phyloP scores from a whole-genome alignment of 352 stramenopile species.

The Globisporangium iwayamae region DNA sequence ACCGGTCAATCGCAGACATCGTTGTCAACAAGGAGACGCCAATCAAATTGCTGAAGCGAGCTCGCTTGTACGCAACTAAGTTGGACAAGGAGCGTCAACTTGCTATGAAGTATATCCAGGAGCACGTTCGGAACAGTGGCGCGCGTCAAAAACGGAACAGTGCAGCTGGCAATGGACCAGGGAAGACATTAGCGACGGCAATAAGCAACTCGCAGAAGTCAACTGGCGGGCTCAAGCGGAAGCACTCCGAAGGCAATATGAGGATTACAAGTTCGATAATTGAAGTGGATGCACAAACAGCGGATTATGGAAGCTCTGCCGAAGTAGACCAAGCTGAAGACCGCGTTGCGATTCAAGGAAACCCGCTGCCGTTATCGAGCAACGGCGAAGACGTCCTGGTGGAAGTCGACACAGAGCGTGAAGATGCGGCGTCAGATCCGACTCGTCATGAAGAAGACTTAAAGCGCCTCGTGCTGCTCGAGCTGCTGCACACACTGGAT shows the following conservation, averaged over 20 bases:
- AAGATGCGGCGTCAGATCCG: slow-evolving; percentile 22
- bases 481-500: slow-evolving; percentile 79
- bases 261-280: slow-evolving; percentile 15
- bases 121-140: slow-evolving; percentile 39
- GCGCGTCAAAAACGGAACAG: slow-evolving; percentile 33
- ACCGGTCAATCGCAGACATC: slow-evolving; percentile 74
- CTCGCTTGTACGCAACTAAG: slow-evolving; percentile 73
- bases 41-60: slow-evolving; percentile 68
- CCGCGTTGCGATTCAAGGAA: neutral
- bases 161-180: slow-evolving; percentile 11
- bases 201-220: slow-evolving; percentile 1
- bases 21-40: slow-evolving; percentile 82
- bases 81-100: slow-evolving; percentile 60
- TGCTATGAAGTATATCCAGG: slow-evolving; percentile 80
- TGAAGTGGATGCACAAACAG: slow-evolving; percentile 22
- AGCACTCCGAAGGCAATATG: slow-evolving; percentile 33
- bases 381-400: neutral
- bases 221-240: slow-evolving; percentile 32
- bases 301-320: neutral
- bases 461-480: slow-evolving; percentile 75
- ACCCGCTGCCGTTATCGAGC: neutral
- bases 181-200: slow-evolving; percentile 3
- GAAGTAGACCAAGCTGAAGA: slow-evolving; percentile 13
- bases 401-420: neutral
- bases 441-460: slow-evolving; percentile 74